Evolutionary conservation across 73 alveolate species (phyloP), one percentile per base, ranked within the genome.

Genomic region (Blepharisma stoltei): DNA sequence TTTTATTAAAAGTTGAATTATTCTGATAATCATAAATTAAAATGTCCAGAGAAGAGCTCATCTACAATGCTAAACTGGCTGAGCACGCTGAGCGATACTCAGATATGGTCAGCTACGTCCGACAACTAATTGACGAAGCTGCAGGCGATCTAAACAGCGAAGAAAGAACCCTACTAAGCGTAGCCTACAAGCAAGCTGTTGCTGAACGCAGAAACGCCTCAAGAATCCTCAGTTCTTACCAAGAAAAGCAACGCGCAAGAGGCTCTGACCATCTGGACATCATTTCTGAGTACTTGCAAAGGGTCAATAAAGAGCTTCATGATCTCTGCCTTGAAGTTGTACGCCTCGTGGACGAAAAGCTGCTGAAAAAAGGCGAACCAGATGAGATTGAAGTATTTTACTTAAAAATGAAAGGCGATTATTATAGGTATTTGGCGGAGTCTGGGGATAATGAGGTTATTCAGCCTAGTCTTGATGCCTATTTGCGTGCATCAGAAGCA

Each of bases 361-460:
- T 86, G 50, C 78, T 92, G 53, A 71, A 77, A 68, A 83, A 70
- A 67, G 90, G 86, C 7, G 54, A 75, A 41, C 86, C 78, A 32
- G 94, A 55, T 50, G 95, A 89, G 68, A 70, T 88, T 32, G 88
- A 92, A 78, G 86, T 91, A 32, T 92, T 86, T 88, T 92, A 77
- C 84, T 70, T 83, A 49, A 92, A 92, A 78, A 85, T 92, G 87
- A 90, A 87, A 69, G 97, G 92, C 6, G 97, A 92, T 75, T 89
- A 86, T 53, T 85, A 88, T 81, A 86, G 97, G 80, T 91, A 88
- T 76, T 82, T 91, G 27, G 88, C 91, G 0, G 97, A 91, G 81
- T 70, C 80, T 82, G 95, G 92, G 9, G 71, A 66, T 48, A 92
- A 86, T 44, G 92, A 70, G 37, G 73, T 71, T 75, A 86, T 87